Evolutionary conservation across 2,329 filamentous ascomycete genomes (phyloP).

Genomic region (Dactylellina haptotyla): DNA sequence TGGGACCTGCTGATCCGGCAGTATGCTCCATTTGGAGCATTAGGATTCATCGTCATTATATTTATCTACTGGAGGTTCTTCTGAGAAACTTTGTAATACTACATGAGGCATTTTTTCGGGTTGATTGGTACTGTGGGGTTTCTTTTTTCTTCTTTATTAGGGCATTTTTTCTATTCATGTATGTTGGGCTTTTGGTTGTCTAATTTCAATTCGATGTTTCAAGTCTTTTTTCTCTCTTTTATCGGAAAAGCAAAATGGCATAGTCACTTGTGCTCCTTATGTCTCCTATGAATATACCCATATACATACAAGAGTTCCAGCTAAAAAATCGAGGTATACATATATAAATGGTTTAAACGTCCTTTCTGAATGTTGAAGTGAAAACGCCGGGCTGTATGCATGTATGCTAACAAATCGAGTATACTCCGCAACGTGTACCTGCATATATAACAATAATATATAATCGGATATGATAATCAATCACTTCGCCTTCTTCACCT

Average conservation of each 20-base stretch:
- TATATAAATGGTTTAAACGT: constrained; percentile 3
- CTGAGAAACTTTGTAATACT: constrained; percentile 61
- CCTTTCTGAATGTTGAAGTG: too few relatives aligned
- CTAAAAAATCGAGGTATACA: neutral
- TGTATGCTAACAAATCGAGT: too few relatives aligned
- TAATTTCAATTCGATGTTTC: neutral
- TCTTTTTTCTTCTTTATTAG: neutral
- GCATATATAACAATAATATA: too few relatives aligned
- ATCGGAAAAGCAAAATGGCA: too few relatives aligned
- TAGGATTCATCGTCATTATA: constrained; percentile 83
- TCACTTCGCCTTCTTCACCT: constrained; percentile 22
- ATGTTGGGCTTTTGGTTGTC: neutral
- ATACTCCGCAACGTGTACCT: too few relatives aligned
- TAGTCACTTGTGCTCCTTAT: neutral
- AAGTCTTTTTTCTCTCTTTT: neutral
- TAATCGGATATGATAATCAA: too few relatives aligned
- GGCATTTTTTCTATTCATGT: neutral
- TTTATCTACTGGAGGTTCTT: constrained; percentile 96
- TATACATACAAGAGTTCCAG: constrained; percentile 10
- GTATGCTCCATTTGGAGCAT: constrained; percentile 86
- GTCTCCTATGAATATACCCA: neutral
- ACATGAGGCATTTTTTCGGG: neutral
- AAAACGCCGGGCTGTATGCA: constrained; percentile 25
- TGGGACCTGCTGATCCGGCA: constrained; percentile 97
- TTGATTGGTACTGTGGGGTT: constrained; percentile 4